Evolutionary conservation across 164 flowering plant genomes (phyloP).

Genomic region (Brasenia schreberi): DNA sequence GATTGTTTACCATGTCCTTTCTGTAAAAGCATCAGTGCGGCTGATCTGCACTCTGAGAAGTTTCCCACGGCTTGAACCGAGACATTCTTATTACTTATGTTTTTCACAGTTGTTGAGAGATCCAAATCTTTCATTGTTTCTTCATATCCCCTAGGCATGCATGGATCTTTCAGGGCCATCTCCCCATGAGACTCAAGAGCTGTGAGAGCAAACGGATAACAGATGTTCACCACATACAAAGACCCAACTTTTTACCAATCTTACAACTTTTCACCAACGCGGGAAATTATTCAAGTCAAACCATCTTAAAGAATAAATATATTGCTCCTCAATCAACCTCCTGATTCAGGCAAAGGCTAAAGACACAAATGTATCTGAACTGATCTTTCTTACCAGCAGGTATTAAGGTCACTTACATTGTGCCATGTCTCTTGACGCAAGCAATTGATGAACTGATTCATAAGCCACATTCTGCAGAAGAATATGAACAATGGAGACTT

Average conservation of each 20-base stretch:
- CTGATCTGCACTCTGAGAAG: conserved; percentile 87
- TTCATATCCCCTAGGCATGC: conserved; percentile 74
- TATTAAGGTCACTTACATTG: conserved; percentile 45
- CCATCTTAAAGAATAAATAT: too few relatives aligned
- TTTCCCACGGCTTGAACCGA: conserved; percentile 56
- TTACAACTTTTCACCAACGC: too few relatives aligned
- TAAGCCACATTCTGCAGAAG: conserved; percentile 77
- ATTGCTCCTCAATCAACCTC: too few relatives aligned
- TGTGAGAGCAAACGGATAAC: conserved; percentile 17
- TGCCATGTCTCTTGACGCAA: conserved; percentile 24
- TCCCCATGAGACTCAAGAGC: conserved; percentile 29
- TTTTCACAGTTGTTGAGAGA: conserved; percentile 28
- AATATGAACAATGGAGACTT: conserved; percentile 1
- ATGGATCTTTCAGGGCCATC: conserved; percentile 51
- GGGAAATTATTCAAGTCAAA: too few relatives aligned
- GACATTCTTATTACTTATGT: conserved; percentile 17
- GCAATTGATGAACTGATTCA: conserved; percentile 46
- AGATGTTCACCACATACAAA: too few relatives aligned
- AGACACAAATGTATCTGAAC: too few relatives aligned
- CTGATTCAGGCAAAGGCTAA: neutral
- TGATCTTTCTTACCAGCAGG: too few relatives aligned
- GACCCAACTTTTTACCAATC: too few relatives aligned
- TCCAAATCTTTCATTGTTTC: conserved; percentile 16
- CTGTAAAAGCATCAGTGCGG: conserved; percentile 57
- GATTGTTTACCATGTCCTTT: conserved; percentile 53